Base-by-base conservation (phyloP, 495 filamentous ascomycete species). In the Lepidopterella palustris region DNA sequence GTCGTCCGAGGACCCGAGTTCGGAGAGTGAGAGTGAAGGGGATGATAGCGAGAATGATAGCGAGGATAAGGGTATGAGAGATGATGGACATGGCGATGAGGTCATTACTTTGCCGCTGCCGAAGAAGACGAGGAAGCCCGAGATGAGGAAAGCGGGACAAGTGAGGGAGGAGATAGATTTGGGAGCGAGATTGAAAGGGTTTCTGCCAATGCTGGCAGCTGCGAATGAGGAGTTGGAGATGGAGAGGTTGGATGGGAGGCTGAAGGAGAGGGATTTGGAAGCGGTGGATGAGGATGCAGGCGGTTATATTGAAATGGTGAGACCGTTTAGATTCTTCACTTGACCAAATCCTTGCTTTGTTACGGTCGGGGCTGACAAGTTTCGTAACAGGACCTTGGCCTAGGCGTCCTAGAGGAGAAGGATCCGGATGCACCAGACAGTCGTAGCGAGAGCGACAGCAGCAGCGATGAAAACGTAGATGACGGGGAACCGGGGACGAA, bases 261-360 rank as follows among this genome's bases (percentile, higher is more conserved):
- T 69, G 49, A 47, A 57, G 55, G 35, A 47, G 27, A 49, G 35
- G 55, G 42, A n/a, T 2, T 48, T 69, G 2, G 66, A 66, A 29
- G 15, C 18, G 8, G 52, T 42, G 15, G 63, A 58, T 6, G 56
- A 45, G 15, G 64, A 64, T 27, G 59, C 29, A 60, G 48, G 57
- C 26, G 57, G 57, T 55, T 63, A 69, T 49, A 69, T 69, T 48
- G 67, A 67, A 48, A 67, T 69, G 67, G 66, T 67, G 23, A 57
- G 57, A 10, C 27, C 3, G 40, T 25, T 13, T 1, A 32, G 26
- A 9, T 5, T 15, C 18, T 2, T 18, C 13, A 27, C 15, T 48
- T 13, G n/a, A 40, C 15, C n/a, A n/a, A n/a, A n/a, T n/a, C n/a
- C n/a, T n/a, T n/a, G n/a, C n/a, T n/a, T n/a, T n/a, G n/a, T n/a